These are phyloP conservation scores for Clarireedia monteithiana DNA, from an alignment of 2,329 filamentous ascomycete species.

Conservation along the genomic window DNA sequence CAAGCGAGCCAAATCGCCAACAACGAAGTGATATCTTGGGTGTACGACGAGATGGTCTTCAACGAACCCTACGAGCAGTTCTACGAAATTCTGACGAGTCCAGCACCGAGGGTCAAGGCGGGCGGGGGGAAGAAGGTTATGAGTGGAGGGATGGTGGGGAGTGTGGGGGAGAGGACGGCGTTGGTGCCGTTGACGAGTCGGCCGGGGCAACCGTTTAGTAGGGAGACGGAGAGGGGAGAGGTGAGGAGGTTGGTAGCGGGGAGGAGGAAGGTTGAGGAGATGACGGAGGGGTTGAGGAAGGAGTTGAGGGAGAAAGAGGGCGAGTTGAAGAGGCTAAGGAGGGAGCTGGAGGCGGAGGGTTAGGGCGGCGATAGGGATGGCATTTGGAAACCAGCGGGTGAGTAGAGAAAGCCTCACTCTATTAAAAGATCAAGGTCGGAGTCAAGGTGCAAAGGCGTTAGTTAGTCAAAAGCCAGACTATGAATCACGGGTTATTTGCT, in stretches of 20 bases:
- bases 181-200: constrained; percentile 64
- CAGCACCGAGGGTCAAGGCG: constrained; percentile 42
- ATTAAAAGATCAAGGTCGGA: neutral
- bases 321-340: constrained; percentile 10
- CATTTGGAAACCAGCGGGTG: neutral
- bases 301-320: constrained; percentile 18
- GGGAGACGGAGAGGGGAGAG: constrained; percentile 59
- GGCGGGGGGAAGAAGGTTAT: constrained; percentile 45
- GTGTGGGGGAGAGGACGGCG: constrained; percentile 57
- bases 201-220: constrained; percentile 65
- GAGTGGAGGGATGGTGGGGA: constrained; percentile 30
- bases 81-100: constrained; percentile 75
- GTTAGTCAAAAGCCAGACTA: no score
- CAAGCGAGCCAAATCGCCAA: constrained; percentile 48
- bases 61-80: constrained; percentile 94
- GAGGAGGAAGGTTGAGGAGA: constrained; percentile 51
- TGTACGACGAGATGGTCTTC: constrained; percentile 91
- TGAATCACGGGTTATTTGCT: no score
- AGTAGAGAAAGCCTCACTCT: neutral
- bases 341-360: constrained; percentile 23
- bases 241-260: constrained; percentile 56
- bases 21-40: constrained; percentile 66
- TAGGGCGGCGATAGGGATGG: neutral
- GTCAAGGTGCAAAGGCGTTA: no score
- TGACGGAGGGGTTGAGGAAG: constrained; percentile 14